Conservation (phyloP, 495 filamentous ascomycete genomes). For the Copromyces sp. region DNA sequence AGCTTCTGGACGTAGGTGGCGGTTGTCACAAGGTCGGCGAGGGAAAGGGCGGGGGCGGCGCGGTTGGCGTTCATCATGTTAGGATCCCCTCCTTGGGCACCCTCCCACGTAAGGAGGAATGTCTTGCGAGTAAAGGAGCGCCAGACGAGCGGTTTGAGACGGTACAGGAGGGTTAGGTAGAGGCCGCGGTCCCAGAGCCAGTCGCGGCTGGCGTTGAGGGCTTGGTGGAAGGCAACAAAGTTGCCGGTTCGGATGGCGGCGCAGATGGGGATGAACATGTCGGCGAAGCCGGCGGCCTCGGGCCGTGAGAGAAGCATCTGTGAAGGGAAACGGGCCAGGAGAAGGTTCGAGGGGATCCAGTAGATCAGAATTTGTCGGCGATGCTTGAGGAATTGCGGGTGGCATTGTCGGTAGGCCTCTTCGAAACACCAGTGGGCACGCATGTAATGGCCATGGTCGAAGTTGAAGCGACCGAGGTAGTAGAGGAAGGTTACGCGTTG, state of each 20-base stretch:
- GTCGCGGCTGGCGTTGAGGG: conserved; percentile 41
- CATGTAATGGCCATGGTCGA: conserved; percentile 70
- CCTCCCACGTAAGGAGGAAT: conserved; percentile 49
- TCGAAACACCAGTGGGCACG: conserved; percentile 64
- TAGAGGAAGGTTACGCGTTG: conserved; percentile 89
- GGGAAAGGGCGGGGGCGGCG: conserved; percentile 45
- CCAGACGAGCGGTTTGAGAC: conserved; percentile 76
- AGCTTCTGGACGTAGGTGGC: conserved; percentile 42
- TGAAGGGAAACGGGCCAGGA: conserved; percentile 78
- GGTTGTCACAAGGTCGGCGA: conserved; percentile 44
- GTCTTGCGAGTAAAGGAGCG: conserved; percentile 68
- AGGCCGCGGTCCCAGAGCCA: conserved; percentile 76
- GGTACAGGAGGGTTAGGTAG: conserved; percentile 57
- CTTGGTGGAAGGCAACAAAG: conserved; percentile 62
- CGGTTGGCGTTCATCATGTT: conserved; percentile 16
- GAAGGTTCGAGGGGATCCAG: conserved; percentile 70
- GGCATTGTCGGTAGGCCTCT: conserved; percentile 71
- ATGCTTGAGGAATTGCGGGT: conserved; percentile 54
- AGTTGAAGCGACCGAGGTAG: conserved; percentile 84
- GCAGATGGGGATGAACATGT: conserved; percentile 66
- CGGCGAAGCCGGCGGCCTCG: conserved; percentile 59
- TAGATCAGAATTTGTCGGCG: conserved; percentile 73
- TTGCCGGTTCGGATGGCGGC: conserved; percentile 67
- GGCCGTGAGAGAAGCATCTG: conserved; percentile 51
- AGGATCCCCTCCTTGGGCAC: conserved; percentile 37